These are phyloP conservation scores for Cytospora mali DNA, from an alignment of 2,329 filamentous ascomycete species.

Conservation along the genomic window DNA sequence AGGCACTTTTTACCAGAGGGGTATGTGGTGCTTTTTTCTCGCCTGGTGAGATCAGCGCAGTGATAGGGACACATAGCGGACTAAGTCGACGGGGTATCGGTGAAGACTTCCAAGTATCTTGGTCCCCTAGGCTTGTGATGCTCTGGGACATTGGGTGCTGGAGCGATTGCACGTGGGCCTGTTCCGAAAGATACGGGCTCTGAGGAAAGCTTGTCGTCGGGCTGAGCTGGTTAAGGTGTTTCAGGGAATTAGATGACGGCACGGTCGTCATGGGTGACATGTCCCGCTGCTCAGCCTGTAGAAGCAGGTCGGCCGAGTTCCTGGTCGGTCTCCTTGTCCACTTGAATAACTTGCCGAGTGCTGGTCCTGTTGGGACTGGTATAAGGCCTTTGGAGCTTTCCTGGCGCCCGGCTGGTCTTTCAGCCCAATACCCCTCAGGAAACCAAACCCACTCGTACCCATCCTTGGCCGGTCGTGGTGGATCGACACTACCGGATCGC, in stretches of 20 bases:
- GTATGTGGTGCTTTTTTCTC: neutral
- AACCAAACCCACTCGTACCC: constrained; percentile 67
- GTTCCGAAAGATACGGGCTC: constrained; percentile 52
- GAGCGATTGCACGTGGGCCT: constrained; percentile 51
- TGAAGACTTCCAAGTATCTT: constrained; percentile 7
- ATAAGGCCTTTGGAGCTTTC: constrained; percentile 5
- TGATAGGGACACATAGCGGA: neutral
- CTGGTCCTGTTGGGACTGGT: constrained; percentile 35
- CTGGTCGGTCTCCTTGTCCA: constrained; percentile 12
- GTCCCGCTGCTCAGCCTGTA: constrained; percentile 5
- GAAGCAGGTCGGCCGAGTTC: neutral
- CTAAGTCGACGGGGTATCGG: neutral
- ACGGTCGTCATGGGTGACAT: constrained; percentile 33
- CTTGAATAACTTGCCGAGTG: constrained; percentile 43
- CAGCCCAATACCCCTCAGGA: constrained; percentile 65
- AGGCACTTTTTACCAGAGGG: neutral
- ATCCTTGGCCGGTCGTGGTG: constrained; percentile 56
- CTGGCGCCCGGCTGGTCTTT: constrained; percentile 40
- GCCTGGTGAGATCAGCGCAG: neutral
- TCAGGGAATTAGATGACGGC: constrained; percentile 29
- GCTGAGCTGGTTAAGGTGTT: neutral
- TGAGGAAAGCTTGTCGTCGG: constrained; percentile 31
- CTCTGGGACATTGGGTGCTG: constrained; percentile 39
- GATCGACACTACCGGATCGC: constrained; percentile 43
- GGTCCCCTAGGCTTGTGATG: constrained; percentile 2